A percentile compares a stretch with the other conserved stretches of the same genome.
phyloP scores from a whole-genome alignment of 2,329 filamentous ascomycete genomes.

The Fusarium oxysporum region DNA sequence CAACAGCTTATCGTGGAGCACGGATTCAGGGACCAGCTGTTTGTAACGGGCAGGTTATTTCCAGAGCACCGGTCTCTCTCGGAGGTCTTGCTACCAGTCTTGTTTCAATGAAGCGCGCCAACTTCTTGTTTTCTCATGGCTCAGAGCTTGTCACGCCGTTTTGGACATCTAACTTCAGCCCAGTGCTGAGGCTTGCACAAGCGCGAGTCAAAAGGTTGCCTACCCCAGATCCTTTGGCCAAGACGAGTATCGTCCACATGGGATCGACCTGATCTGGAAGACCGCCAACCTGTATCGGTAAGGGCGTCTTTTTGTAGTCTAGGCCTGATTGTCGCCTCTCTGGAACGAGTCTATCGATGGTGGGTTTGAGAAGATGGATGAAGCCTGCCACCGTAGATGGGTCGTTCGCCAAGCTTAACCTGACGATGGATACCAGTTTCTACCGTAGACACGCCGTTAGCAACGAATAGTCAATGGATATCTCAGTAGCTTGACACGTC shows the following conservation, averaged over 20 bases:
- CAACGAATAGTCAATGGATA: conserved; percentile 28
- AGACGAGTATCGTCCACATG: conserved; percentile 9
- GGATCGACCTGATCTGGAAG: conserved; percentile 27
- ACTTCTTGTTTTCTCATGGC: neutral
- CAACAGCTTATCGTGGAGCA: conserved; percentile 21
- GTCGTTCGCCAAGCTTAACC: conserved; percentile 28
- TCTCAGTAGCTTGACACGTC: conserved; percentile 23
- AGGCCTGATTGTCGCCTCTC: conserved; percentile 10
- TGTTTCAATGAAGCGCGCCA: conserved; percentile 2
- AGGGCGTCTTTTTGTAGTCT: conserved; percentile 25
- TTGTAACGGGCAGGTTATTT: conserved; percentile 7
- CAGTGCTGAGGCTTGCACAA: conserved; percentile 26
- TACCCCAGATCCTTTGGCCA: conserved; percentile 35
- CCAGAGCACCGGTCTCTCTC: conserved; percentile 12
- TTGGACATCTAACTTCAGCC: conserved; percentile 20
- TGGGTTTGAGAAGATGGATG: conserved; percentile 22
- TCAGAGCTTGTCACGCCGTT: conserved; percentile 18
- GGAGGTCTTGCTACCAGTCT: conserved; percentile 1
- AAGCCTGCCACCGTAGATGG: conserved; percentile 17
- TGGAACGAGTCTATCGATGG: conserved; percentile 15
- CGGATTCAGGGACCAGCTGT: conserved; percentile 11
- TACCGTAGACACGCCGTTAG: conserved; percentile 18
- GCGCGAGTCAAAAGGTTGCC: conserved; percentile 14
- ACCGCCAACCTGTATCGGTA: conserved; percentile 16
- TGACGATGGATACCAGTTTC: conserved; percentile 28